Evolutionary conservation across 2,329 filamentous ascomycete species (phyloP), one percentile per base, ranked within the genome.

Genomic region (Alternaria arbusti): DNA sequence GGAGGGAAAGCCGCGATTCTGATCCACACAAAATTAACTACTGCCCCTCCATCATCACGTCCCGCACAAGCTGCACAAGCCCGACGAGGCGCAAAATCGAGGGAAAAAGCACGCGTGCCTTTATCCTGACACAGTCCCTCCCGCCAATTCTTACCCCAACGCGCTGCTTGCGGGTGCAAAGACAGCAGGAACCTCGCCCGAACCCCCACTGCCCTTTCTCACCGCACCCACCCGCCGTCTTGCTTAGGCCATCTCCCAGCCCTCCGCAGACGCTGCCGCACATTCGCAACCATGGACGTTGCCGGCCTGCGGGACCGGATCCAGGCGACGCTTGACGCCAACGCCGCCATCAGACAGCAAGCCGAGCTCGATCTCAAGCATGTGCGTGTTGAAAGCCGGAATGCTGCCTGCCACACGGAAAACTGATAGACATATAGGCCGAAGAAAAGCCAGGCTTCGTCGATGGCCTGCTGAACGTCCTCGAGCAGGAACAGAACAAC

Each of bases 391-490:
- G 25, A 3, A 49, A 23, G 46, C 51, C 20, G 43, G 25, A 58
- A 54, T 26, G 30, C 51, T 63, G 65, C 58, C 66, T 67, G 23
- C 56, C 64, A 65, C 46, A 58, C 44, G n/a, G 23, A 47, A 28
- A 44, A 73, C 73, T 79, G 70, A 79, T 71, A 58, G 64, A 57
- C 36, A 40, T 43, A 47, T 67, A 97, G 94, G 93, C 96, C 79
- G 95, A 98, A 84, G 90, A 93, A 73, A 90, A 94, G 81, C 86
- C 91, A 65, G 94, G 94, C 70, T 98, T 99, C 82, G 91, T 92
- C 79, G 92, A 96, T 81, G 92, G 93, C 73, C 89, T 98, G 67
- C 86, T 97, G 75, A 93, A 96, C 79, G 94, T 99, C 76, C 86
- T 98, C 73, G 91, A 96, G 83, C 87, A 88, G 66, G 96, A 99